Evolutionary conservation across 345 rosid species (phyloP), one percentile per base, ranked within the genome.

Genomic region (Citrus reticulata): DNA sequence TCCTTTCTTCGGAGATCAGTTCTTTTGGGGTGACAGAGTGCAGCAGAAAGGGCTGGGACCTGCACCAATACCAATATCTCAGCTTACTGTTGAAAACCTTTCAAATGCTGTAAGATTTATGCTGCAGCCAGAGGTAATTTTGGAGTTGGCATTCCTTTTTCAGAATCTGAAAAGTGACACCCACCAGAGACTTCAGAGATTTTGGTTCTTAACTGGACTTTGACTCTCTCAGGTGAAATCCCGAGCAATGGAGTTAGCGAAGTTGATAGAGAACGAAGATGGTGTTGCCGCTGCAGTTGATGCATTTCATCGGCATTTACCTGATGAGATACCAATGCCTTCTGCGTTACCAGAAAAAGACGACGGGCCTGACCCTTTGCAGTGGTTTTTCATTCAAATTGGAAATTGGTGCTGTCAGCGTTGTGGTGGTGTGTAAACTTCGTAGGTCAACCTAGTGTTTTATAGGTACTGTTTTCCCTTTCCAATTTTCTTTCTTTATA

Each of bases 1-100:
- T 35, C 99, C 99, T 1, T 96, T 96, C 88, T 94, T 96, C 70
- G 99, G 99, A 77, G 99, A 96, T 83, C 99, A 96, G 80, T 94
- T 96, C 89, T 96, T 96, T 85, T 96, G 99, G 99, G 98, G 95
- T 16, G 97, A 96, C 55, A 89, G 93, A 83, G 76, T 96, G 60
- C 87, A 83, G 77, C 79, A 89, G 81, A 85, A 83, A 84, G 97
- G 90, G 66, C 88, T 93, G 20, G 99, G 99, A 51, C 99, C 98
- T 70, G 79, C 83, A 54, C 97, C 99, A 3, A 93, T 96, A 79
- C 97, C 97, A 20, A 90, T 96, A 75, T 86, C 91, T 42, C 83
- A 90, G 88, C 97, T 96, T 81, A 90, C 64, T 29, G 87, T 87
- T 7, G 98, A 93, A 83, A 94, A 84, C 79, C 99, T 96, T 81